A percentile compares a stretch with the other conserved stretches of the same genome.
These are phyloP conservation scores for Xylaria nigripes DNA, from an alignment of 495 filamentous ascomycete species.

Conservation along the genomic window DNA sequence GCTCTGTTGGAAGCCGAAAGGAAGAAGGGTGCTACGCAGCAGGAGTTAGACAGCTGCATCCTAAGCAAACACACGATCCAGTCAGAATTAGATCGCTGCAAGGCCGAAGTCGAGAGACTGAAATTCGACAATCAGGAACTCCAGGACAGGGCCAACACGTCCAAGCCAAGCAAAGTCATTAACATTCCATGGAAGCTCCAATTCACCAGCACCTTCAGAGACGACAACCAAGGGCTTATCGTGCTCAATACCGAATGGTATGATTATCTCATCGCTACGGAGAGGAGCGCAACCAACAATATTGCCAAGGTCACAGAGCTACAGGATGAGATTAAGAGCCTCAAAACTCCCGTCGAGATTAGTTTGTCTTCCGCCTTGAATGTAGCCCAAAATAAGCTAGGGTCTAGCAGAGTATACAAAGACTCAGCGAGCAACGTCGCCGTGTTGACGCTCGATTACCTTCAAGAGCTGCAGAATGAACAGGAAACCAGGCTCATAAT, in stretches of 20 bases:
- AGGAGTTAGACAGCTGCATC: not conserved
- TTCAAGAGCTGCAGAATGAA: not conserved
- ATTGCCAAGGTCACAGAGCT: not conserved
- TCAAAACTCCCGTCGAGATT: not conserved
- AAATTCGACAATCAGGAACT: constrained; percentile 2
- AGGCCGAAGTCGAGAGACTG: not conserved
- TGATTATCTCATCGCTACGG: not conserved
- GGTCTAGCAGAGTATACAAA: not conserved
- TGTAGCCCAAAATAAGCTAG: not conserved
- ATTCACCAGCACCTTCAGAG: constrained; percentile 4
- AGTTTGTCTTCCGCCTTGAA: not conserved
- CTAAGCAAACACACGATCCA: not conserved
- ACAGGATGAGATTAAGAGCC: not conserved
- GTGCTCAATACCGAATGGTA: constrained; percentile 1
- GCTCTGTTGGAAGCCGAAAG: constrained; percentile 8
- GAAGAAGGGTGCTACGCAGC: constrained; percentile 1
- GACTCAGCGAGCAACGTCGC: not conserved
- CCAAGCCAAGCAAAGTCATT: not conserved
- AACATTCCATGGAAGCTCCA: constrained; percentile 1
- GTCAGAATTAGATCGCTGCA: not conserved
- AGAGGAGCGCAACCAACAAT: not conserved
- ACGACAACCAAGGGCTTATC: constrained; percentile 7
- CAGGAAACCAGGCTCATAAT: not conserved
- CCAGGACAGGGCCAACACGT: not conserved
- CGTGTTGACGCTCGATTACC: not conserved